Base-by-base conservation (phyloP, 441 rosid species). In the Geranium incanum region DNA sequence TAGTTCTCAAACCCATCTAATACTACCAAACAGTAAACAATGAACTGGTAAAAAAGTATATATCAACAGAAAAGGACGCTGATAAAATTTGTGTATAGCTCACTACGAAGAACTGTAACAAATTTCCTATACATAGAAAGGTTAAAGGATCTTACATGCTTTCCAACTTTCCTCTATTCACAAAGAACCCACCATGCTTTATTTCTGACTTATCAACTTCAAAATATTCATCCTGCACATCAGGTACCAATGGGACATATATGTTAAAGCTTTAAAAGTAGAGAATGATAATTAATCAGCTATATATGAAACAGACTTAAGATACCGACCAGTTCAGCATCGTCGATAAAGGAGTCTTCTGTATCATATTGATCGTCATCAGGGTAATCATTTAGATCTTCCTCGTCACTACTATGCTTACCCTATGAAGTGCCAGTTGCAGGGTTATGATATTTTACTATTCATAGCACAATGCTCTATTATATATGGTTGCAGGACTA, bases 341-440 rank as follows among this genome's bases (percentile, higher is more conserved):
- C 99, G 78, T 95, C 98, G 68, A 95, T 95, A 80, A 95, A 95
- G 71, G 99, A 95, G 76, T 95, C 99, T 77, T 90, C 99, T 13
- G 99, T 89, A 78, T 95, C 99, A 74, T 95, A 95, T 71, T 95
- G 97, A 76, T 95, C 96, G 67, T 95, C 99, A 72, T 92, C 98
- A 0, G 99, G 98, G 72, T 83, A 82, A 79, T 90, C 91, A 75
- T 89, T 88, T 67, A 90, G 81, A 76, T 88, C 97, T 82, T 88
- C 99, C 68, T 91, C 99, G 55, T 95, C 99, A 74, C 97, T 95
- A 79, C 99, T 95, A 82, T 92, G 95, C 75, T 86, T 92, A 72
- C 98, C 98, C 99, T 50, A 60, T 68, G 36, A 79, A 52, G 21
- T 21, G 21, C 21, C 21, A 48, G 38, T 71, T 71, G 65, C 55